Evolutionary conservation across 2,329 filamentous ascomycete species (phyloP).

Genomic region (Calonectria hongkongensis): DNA sequence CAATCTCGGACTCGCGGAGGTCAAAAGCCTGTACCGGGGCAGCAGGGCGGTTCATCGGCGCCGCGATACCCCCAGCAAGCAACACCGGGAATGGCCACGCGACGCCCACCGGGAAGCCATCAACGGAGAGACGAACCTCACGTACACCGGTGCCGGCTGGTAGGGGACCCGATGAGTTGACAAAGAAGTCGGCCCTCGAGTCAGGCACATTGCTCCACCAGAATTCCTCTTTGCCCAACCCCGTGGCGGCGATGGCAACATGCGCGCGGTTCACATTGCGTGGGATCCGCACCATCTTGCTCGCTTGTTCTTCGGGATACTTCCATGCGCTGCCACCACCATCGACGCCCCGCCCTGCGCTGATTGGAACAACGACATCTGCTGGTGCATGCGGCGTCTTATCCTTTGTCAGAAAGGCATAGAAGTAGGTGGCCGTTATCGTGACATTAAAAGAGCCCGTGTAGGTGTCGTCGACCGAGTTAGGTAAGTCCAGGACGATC

Average conservation of each 20-base stretch:
- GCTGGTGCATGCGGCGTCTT: not conserved
- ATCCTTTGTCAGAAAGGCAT: constrained; percentile 34
- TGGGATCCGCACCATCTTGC: constrained; percentile 76
- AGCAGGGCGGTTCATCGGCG: constrained; percentile 85
- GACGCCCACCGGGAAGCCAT: constrained; percentile 82
- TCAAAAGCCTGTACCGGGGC: constrained; percentile 88
- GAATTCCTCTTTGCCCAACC: constrained; percentile 86
- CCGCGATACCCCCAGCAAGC: constrained; percentile 85
- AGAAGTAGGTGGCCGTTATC: constrained; percentile 83
- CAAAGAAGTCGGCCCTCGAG: constrained; percentile 76
- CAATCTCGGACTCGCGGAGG: constrained; percentile 74
- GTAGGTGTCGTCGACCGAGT: constrained; percentile 81
- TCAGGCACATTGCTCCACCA: constrained; percentile 89
- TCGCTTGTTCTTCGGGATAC: constrained; percentile 56
- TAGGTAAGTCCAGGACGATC: constrained; percentile 87
- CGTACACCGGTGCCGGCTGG: constrained; percentile 62
- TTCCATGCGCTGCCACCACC: constrained; percentile 8
- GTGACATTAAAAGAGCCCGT: constrained; percentile 85
- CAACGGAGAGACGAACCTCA: constrained; percentile 84
- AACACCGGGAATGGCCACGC: constrained; percentile 89
- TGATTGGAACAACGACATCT: not conserved
- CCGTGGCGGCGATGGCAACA: constrained; percentile 85
- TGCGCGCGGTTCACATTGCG: constrained; percentile 81
- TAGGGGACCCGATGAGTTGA: constrained; percentile 71
- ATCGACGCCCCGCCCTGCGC: constrained; percentile 52